Conservation (phyloP, 2,329 filamentous ascomycete species). For the Ceratocystis variospora region DNA sequence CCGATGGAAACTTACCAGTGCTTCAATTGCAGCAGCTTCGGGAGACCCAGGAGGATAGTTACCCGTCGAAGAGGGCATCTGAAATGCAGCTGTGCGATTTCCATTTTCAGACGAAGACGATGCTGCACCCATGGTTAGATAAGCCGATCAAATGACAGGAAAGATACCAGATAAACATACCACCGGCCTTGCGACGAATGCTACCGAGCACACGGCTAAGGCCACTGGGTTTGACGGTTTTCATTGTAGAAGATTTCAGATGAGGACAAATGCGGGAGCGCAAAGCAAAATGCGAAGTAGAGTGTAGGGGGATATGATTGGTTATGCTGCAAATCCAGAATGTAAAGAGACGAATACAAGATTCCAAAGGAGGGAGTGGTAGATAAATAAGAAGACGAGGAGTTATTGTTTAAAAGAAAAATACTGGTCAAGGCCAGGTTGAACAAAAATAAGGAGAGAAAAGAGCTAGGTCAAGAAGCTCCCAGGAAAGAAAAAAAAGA, state of each 20-base stretch:
- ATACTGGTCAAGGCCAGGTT: not conserved
- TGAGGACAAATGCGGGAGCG: not conserved
- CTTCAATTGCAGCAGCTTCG: conserved; percentile 15
- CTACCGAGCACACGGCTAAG: conserved; percentile 15
- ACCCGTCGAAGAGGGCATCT: conserved; percentile 2
- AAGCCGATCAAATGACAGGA: not conserved
- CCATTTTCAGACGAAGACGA: not conserved
- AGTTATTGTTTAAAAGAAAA: not conserved
- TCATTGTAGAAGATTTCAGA: not conserved
- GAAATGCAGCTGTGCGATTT: not conserved
- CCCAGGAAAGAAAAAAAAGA: not conserved
- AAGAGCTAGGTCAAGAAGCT: not conserved
- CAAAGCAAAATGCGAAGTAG: no score
- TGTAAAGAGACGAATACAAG: not conserved
- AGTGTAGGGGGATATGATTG: not conserved
- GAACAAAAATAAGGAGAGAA: not conserved
- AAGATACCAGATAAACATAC: not conserved
- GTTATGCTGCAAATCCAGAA: not conserved
- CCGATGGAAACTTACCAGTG: conserved; percentile 9
- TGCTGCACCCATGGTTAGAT: not conserved
- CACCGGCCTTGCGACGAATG: conserved; percentile 14
- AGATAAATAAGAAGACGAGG: not conserved
- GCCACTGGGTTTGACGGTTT: conserved; percentile 15
- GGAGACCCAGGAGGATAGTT: conserved; percentile 14
- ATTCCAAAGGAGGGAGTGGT: not conserved